These are phyloP conservation scores for Graphium sp. DNA, from an alignment of 2,329 filamentous ascomycete species.

Conservation along the genomic window DNA sequence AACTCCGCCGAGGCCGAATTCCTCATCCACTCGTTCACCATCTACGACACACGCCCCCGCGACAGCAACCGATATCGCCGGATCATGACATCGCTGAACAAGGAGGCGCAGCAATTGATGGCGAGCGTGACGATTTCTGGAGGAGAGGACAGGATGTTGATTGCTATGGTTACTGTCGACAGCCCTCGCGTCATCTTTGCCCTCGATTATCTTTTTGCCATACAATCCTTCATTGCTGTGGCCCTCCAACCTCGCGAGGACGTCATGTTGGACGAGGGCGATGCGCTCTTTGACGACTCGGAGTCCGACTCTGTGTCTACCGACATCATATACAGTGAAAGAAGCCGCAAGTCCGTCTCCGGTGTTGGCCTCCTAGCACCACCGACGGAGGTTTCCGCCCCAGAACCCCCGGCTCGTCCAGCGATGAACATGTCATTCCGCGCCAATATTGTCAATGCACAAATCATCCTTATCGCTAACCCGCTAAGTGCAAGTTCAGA, in stretches of 20 bases:
- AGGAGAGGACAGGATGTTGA: constrained; percentile 58
- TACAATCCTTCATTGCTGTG: constrained; percentile 66
- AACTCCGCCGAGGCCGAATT: constrained; percentile 84
- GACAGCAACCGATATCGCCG: constrained; percentile 93
- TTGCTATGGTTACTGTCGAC: constrained; percentile 85
- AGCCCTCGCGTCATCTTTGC: constrained; percentile 92
- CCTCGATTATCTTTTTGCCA: constrained; percentile 82
- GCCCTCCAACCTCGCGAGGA: constrained; percentile 50
- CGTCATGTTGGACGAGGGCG: constrained; percentile 30
- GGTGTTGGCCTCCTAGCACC: no score
- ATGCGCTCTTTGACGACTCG: constrained; percentile 40
- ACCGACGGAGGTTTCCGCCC: no score
- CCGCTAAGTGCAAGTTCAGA: constrained; percentile 80
- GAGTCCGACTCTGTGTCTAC: constrained; percentile 37
- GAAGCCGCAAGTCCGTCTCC: background rate
- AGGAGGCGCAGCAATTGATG: constrained; percentile 95
- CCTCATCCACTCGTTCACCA: constrained; percentile 85
- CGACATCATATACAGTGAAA: no score
- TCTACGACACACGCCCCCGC: constrained; percentile 73
- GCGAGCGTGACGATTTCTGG: constrained; percentile 87
- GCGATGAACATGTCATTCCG: constrained; percentile 70
- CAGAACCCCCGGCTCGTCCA: constrained; percentile 1
- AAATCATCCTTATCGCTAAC: constrained; percentile 92
- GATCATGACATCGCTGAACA: constrained; percentile 95
- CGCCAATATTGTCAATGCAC: constrained; percentile 87